phyloP scores from a whole-genome alignment of 371 early-diverging fungal genomes.

The Syncephalastrum monosporum region DNA sequence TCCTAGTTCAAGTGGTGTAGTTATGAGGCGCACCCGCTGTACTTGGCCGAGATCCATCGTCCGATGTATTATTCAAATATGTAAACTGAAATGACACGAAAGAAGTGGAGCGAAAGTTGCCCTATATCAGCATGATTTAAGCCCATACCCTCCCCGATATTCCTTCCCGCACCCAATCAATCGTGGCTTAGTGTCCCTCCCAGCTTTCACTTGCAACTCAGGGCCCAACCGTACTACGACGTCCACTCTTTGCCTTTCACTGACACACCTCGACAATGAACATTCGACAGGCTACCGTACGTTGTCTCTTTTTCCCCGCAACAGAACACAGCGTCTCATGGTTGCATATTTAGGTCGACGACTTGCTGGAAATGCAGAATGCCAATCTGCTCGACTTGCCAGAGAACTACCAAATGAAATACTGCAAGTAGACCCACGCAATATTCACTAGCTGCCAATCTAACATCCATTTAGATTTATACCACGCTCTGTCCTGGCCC shows the following conservation, averaged over 20 bases:
- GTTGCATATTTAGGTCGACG: conserved; percentile 56
- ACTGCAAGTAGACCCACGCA: conserved; percentile 57
- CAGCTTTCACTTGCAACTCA: too few relatives aligned
- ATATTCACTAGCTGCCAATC: neutral
- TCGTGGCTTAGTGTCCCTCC: neutral
- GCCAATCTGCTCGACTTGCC: conserved; percentile 96
- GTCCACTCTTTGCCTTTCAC: neutral
- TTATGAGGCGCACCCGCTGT: too few relatives aligned
- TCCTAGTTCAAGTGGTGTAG: too few relatives aligned
- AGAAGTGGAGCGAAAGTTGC: too few relatives aligned
- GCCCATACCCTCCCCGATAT: neutral
- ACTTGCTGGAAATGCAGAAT: conserved; percentile 87
- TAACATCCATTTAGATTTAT: conserved; percentile 62
- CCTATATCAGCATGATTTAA: too few relatives aligned
- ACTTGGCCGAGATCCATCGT: too few relatives aligned
- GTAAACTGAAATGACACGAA: too few relatives aligned
- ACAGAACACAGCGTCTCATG: neutral
- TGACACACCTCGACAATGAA: conserved; percentile 38
- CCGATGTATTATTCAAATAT: too few relatives aligned
- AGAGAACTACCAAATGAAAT: conserved; percentile 99
- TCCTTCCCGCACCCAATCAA: neutral
- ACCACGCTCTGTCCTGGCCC: conserved; percentile 96
- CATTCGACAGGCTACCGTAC: conserved; percentile 69
- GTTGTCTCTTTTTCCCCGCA: neutral
- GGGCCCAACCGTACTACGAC: too few relatives aligned